A percentile compares a stretch with the other conserved stretches of the same genome.
Evolutionary conservation across 148 eudicot genomes (phyloP).

Genomic region (Spergularia marina): DNA sequence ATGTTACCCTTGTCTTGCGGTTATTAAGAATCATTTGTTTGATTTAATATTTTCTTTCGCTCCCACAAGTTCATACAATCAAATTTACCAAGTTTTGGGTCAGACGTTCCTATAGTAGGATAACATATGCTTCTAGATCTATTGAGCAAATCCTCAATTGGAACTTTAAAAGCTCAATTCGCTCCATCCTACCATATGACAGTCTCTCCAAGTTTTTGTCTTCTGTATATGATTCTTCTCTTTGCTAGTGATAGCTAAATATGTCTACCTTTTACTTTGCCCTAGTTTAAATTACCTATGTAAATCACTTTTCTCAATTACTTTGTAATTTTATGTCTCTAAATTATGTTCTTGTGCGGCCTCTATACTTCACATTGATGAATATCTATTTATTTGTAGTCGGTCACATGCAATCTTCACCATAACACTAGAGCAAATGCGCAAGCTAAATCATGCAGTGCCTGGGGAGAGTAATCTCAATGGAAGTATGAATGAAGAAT

Average conservation of each 20-base stretch:
- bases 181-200: background rate
- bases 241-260: background rate
- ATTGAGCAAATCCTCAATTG: background rate
- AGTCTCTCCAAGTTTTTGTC: background rate
- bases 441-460: conserved; percentile 44
- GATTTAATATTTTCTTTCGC: too few relatives aligned
- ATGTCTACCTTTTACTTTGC: background rate
- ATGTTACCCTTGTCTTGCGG: background rate
- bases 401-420: conserved; percentile 99
- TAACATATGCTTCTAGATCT: background rate
- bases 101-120: background rate
- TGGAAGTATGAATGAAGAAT: conserved; percentile 78
- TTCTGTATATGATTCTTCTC: background rate
- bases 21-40: background rate
- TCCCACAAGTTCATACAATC: background rate
- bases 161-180: background rate
- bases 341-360: background rate
- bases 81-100: background rate
- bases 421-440: conserved; percentile 93
- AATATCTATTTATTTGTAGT: conserved; percentile 38
- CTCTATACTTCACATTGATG: background rate
- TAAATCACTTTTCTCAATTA: background rate
- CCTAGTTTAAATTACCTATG: conserved; percentile 6
- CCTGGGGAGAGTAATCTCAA: conserved; percentile 45
- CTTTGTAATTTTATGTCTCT: background rate